phyloP scores from a whole-genome alignment of 140 eudicot species.

The Artemisia princeps region DNA sequence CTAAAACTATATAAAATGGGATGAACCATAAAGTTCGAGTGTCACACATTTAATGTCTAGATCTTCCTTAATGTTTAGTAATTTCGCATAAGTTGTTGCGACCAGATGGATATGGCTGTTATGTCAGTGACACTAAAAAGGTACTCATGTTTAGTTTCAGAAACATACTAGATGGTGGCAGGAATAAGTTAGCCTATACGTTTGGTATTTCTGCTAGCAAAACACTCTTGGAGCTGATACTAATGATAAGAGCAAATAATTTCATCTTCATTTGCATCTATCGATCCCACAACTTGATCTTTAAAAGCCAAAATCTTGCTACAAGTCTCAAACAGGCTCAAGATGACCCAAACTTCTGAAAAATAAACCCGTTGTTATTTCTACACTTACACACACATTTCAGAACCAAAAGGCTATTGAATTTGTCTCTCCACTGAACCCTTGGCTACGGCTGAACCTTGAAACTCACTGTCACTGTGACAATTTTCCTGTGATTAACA shows the following conservation, averaged over 20 bases:
- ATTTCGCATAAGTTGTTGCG: too few relatives aligned
- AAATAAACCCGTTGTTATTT: background rate
- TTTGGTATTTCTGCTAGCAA: background rate
- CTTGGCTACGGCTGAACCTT: background rate
- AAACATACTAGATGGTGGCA: background rate
- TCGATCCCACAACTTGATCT: background rate
- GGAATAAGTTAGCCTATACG: background rate
- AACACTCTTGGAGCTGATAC: background rate
- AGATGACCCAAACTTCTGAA: background rate
- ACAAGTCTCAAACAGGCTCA: background rate
- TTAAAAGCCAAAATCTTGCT: background rate
- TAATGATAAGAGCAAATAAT: background rate
- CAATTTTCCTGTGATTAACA: background rate
- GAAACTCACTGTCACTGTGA: background rate
- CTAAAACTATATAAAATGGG: background rate
- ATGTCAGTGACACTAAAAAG: background rate
- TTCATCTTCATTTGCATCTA: background rate
- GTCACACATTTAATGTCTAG: too few relatives aligned
- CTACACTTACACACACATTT: background rate
- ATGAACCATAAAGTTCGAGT: background rate
- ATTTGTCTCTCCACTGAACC: background rate
- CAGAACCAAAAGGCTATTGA: background rate
- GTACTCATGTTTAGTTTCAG: background rate
- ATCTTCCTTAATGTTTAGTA: too few relatives aligned
- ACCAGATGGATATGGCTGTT: too few relatives aligned